Base-by-base conservation (phyloP, 2,329 filamentous ascomycete species). In the Keithomyces neogunnii region DNA sequence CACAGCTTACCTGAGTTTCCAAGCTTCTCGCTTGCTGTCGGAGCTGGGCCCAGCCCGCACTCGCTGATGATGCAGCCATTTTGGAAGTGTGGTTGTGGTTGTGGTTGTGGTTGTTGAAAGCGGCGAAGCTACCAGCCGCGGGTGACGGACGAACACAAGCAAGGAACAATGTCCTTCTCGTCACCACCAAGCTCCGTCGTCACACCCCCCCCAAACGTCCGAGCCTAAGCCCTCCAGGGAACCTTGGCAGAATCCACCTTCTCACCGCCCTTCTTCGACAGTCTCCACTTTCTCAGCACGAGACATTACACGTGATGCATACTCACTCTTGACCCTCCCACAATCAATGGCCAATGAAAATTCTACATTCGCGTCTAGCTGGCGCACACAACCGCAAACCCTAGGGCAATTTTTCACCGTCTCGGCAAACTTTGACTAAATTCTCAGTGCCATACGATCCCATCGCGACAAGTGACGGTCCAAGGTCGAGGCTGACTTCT, bases 21-120 rank as follows among this genome's bases (percentile, higher is more conserved):
- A 96, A 76, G 44, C 84, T 82, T 62, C 93, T 81, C 55, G 90
- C 89, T 72, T 97, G 92, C 68, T 96, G 90, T 62, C 93, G 88
- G 60, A 97, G 79, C 73, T 96, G 90, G 63, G 89, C 85, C 93
- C 93, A 99, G 72, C 90, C 85, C 56, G 80, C 76, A 56, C 71
- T 82, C 57, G 79, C 73, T 45, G 74, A 71, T 53, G 74, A 69
- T 58, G 75, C 65, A 56, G 77, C 72, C 79, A 82, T 84, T 57
- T 48, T 63, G 44, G 19, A 19, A 30, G 5, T 40, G 30, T 13
- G 28, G 2, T 10, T 38, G 29, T 29, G 28, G 43, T 32, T 19
- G 44, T 36, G 6, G 36, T 10, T 30, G 42, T 50, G 45, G 35
- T n/a, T 19, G 47, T 30, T n/a, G 47, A 30, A 11, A 33, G 19